Conservation (phyloP, 2,329 filamentous ascomycete species). For the Penicillium paneum region DNA sequence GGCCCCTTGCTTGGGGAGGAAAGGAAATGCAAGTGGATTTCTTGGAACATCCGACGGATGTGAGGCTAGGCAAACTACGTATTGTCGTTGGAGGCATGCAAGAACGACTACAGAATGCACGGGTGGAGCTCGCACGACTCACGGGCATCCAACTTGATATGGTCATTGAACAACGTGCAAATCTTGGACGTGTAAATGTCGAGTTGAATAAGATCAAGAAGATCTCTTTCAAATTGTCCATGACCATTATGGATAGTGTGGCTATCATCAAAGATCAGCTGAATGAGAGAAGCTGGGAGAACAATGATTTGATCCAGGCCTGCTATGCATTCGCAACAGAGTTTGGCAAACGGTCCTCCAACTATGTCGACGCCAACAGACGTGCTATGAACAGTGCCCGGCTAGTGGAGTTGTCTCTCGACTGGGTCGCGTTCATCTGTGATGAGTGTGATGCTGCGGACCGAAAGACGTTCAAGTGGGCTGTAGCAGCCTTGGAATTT, state of each 20-base stretch:
- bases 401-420: conserved; percentile 84
- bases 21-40: conserved; percentile 68
- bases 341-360: conserved; percentile 89
- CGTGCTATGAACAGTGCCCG: conserved; percentile 97
- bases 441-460: conserved; percentile 94
- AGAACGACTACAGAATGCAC: conserved; percentile 72
- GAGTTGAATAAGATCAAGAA: conserved; percentile 92
- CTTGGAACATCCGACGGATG: conserved; percentile 73
- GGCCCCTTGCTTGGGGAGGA: conserved; percentile 76
- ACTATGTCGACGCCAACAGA: conserved; percentile 93
- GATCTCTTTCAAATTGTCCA: conserved; percentile 92
- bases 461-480: conserved; percentile 95
- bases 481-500: conserved; percentile 90
- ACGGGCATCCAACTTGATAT: conserved; percentile 83
- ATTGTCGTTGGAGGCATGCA: conserved; percentile 86
- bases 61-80: conserved; percentile 81
- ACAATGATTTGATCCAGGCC: conserved; percentile 93
- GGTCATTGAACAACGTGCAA: conserved; percentile 86
- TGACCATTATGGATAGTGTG: conserved; percentile 98
- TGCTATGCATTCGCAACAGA: conserved; percentile 99
- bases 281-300: conserved; percentile 65
- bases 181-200: conserved; percentile 84
- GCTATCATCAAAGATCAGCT: conserved; percentile 88
- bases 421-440: conserved; percentile 98
- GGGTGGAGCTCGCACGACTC: conserved; percentile 71